Base-by-base conservation (phyloP, 2,329 filamentous ascomycete species). In the Fusarium brevicatenulatum region DNA sequence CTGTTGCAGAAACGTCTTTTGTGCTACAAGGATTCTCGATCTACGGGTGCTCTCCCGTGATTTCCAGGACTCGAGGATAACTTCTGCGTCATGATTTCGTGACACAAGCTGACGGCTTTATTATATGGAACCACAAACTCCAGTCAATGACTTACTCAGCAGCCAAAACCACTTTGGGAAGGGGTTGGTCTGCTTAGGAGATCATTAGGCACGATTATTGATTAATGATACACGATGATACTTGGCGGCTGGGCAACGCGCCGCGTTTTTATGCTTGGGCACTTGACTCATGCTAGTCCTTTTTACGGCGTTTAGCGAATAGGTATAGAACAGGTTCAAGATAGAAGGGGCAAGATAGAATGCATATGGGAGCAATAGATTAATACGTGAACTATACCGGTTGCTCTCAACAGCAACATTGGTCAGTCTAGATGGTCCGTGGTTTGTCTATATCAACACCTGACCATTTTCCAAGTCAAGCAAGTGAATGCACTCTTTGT, bases 221-320 rank as follows among this genome's bases (percentile, higher is more conserved):
- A 70, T 69, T 69, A 28, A 69, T 65, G 66, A 69, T 69, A 69
- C 49, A 69, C 19, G 46, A 69, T 50, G 32, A 42, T 40, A 61
- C 66, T 58, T 25, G 36, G 42, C 52, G 55, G 42, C 52, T 58
- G 44, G 40, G 66, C 42, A 65, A 70, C 23, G 32, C 19, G 30
- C 28, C 46, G 46, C 56, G 46, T 43, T 70, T 32, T 47, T 53
- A 54, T 43, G 37, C 30, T 44, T 23, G 49, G 52, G 36, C 52
- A 66, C 43, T 66, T 66, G 61, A 66, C 61, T 70, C 67, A 61
- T 60, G 61, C 67, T 69, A 59, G 59, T 43, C 28, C 47, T 42
- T 52, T 57, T 69, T 49, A n/a, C 21, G 59, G 66, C 66, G 66
- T 70, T 69, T 19, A 37, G 46, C 44, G 43, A 46, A 50, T 30